Evolutionary conservation across 306 rosid genomes (phyloP), one percentile per base, ranked within the genome.

Genomic region (Inga oerstediana): DNA sequence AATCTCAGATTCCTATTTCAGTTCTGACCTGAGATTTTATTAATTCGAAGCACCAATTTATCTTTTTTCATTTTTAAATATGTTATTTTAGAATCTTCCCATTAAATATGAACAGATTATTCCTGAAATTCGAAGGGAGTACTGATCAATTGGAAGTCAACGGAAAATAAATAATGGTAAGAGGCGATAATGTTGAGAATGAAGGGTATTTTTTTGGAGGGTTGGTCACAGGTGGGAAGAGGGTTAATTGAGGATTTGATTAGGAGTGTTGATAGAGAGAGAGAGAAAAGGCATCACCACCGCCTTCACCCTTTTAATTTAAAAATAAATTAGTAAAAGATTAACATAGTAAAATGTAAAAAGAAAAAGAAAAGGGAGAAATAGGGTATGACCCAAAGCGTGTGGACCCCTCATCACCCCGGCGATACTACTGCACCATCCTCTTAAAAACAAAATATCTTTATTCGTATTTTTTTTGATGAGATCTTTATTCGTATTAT

Each of bases 351-450:
- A 54, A 2, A 19, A 54, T 54, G 24, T 10, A 2, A 19, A 9
- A 32, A 48, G 12, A 79, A 32, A 32, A 32, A 1, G 6, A 5
- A 1, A 1, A 39, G 30, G 30, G 30, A 39, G 43, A 39, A 39
- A 6, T 5, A 39, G 7, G 7, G 43, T 20, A 43, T 48, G 66
- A 51, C 39, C 5, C 41, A 85, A 87, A 89, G 13, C 92, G 90
- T 70, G 92, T 89, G 92, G 92, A 85, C 90, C 90, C 83, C 62
- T 46, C 74, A 76, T 37, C 56, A 2, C 8, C 0, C 35, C 37
- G 8, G 41, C 41, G 5, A 7, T 37, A 37, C 41, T 5, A 5
- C 70, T 7, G 13, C 64, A 24, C 9, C 66, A 22, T 22, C 64
- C 64, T 20, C 32, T 59, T 2, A 2, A 10, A 1, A 2, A n/a